A percentile compares a stretch with the other conserved stretches of the same genome.
Evolutionary conservation across 2,329 filamentous ascomycete species (phyloP).

Genomic region (Xylariales sp.): DNA sequence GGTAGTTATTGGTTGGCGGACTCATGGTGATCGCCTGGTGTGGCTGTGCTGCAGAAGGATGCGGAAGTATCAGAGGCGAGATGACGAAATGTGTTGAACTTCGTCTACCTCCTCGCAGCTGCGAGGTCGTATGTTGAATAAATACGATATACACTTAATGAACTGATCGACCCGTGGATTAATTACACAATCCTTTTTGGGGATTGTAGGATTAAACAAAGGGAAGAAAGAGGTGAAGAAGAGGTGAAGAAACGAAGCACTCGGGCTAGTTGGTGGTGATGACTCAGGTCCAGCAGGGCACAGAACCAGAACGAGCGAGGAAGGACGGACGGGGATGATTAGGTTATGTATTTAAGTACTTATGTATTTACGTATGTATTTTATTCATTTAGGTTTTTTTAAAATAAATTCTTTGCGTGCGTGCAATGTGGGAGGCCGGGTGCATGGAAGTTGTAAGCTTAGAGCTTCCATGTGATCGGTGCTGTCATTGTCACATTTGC

Average conservation of each 20-base stretch:
- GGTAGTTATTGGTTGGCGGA: constrained; percentile 26
- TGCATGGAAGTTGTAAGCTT: not conserved
- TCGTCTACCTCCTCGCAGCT: constrained; percentile 42
- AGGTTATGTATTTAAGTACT: not conserved
- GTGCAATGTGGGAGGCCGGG: not conserved
- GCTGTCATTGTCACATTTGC: constrained; percentile 12
- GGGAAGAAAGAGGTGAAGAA: not conserved
- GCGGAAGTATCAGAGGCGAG: not conserved
- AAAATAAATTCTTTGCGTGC: no score
- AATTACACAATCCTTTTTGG: not conserved
- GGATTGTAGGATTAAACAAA: constrained; percentile 1
- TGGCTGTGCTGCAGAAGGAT: constrained; percentile 13
- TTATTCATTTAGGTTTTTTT: not conserved
- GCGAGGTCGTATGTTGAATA: constrained; percentile 36
- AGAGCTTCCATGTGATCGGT: not conserved
- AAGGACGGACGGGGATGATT: not conserved
- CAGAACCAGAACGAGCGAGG: no score
- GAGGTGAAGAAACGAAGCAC: not conserved
- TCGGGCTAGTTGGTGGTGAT: not conserved
- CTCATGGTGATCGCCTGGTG: constrained; percentile 42
- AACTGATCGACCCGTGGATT: not conserved
- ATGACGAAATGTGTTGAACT: constrained; percentile 45
- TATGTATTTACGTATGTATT: not conserved
- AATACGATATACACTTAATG: constrained; percentile 20
- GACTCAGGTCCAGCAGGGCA: not conserved